Base-by-base conservation (phyloP, 495 filamentous ascomycete species). In the Saxophila tyrrhenica region DNA sequence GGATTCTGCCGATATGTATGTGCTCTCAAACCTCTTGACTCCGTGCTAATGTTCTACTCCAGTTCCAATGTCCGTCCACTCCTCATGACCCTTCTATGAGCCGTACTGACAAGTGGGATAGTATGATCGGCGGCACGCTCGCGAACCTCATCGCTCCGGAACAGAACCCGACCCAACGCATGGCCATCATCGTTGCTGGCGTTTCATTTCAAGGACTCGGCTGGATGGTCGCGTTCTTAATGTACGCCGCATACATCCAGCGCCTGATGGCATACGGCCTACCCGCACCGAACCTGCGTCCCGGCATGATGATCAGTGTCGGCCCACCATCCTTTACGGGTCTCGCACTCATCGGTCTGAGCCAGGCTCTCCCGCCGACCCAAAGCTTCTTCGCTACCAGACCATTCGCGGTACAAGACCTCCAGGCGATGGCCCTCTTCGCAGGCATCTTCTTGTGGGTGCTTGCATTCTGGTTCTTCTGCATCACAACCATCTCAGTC, bases 401-500 rank as follows among this genome's bases (percentile, higher is more conserved):
- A 41, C 54, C 59, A 8, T 15, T 53, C 2, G 63, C 63, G 3
- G 67, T 63, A 0, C 64, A 72, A 9, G 67, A 74, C 20, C 52
- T 83, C 13, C 65, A 73, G 39, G 59, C 82, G 1, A 39, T 78
- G 10, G 77, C 79, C 0, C 60, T 82, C 19, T 65, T 70, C 0
- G 56, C 70, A 0, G 81, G 72, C 1, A 75, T 83, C 2, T 85
- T 85, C 53, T 70, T 89, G 1, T 89, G 84, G 84, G 75, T 76
- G 0, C 66, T 87, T 13, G 78, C 76, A 39, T 72, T 87, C 32
- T 87, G 83, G 83, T 87, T 87, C 71, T 87, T 87, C 64, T 71
- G 69, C 32, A 71, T 82, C 3, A 78, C 81, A 0, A 57, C 74
- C 9, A 65, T 81, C 20, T 77, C 76, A 0, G 75, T 78, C 9